Base-by-base conservation (phyloP, 768 basidiomycete genomes). In the Neoboletus subvelutipes region DNA sequence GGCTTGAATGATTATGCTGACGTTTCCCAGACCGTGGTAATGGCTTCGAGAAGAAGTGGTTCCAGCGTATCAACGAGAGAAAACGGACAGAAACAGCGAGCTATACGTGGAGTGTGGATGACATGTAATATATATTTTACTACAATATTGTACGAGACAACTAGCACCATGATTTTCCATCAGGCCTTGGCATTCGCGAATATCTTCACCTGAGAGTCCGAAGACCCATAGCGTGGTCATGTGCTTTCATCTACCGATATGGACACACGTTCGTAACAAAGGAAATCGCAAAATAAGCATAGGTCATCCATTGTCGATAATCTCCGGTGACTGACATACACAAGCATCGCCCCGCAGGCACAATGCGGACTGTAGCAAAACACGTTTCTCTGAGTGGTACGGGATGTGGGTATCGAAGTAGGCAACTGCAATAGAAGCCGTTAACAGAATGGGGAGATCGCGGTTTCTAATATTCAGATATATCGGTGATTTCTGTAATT, bases 1-100 rank as follows among this genome's bases (percentile, higher is more conserved):
- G 13, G 15, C 5, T 5, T 34, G 51, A 24, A 64, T 17, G 17
- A 52, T 28, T 4, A n/a, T 31, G 3, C 58, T 60, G 36, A 64
- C 17, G 3, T 13, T 45, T 54, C 51, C 17, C 62, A 94, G 94
- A 98, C 69, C 83, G 94, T 54, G 84, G 92, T 4, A 98, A 88
- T 60, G 97, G 96, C 4, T 98, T 95, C 64, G 96, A 98, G 77
- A 91, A 89, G 77, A 94, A 93, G 65, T 76, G 85, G 50, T 96
- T 95, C 78, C 93, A 98, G 72, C 81, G 80, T 55, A 76, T 80
- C 58, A 98, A 98, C 69, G 82, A 89, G 41, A 80, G 78, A 67
- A 83, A 84, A 67, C 83, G 95, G 57, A 80, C 75, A 56, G 83
- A 82, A 6, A 71, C 81, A 26, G 92, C 93, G 67, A 87, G 86